Base-by-base conservation (phyloP, 2,329 filamentous ascomycete species). In the Diaporthe sp. region DNA sequence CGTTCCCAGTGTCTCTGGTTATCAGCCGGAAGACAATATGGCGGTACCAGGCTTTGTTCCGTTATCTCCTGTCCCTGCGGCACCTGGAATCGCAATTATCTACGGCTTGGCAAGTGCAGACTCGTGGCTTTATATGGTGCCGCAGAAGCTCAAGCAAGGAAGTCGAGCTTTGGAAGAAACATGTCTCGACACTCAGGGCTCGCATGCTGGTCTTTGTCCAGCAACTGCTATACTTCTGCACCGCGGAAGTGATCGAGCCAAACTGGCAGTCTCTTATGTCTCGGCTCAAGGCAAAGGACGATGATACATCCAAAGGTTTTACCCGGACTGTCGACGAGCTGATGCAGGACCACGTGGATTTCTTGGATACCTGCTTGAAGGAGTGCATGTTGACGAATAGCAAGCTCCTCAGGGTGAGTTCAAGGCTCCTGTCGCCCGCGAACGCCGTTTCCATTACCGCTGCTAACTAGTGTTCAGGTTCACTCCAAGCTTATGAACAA, bases 321-420 rank as follows among this genome's bases (percentile, higher is more conserved):
- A 87, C 86, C 55, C 86, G 95, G 51, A 99, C 97, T 0, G 97
- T 99, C 1, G 97, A 99, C 81, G 95, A 98, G 85, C 86, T 99
- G 81, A 99, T 99, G 97, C 95, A 98, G 85, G 96, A 98, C 81
- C 97, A 99, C 85, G 96, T 99, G 76, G 97, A 98, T 85, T 99
- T 99, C 83, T 87, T 99, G 65, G 97, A 98, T 80, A 98, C 97
- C 5, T 99, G 97, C 83, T 88, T 99, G 80, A 99, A 98, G 85
- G 97, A 98, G 86, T 98, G 97, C 87, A 98, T 98, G 95, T 89
- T 99, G 78, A 99, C 97, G 28, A 98, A 99, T 83, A 95, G 95
- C 82, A 98, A 98, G 86, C 89, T 99, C 9, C 86, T 99, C 8
- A 93, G 95, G 85, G 96, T 98, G 89, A 78, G 88, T 84, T 17